phyloP scores from a whole-genome alignment of 1,284 basidiomycete genomes.

The Melampsora americana region DNA sequence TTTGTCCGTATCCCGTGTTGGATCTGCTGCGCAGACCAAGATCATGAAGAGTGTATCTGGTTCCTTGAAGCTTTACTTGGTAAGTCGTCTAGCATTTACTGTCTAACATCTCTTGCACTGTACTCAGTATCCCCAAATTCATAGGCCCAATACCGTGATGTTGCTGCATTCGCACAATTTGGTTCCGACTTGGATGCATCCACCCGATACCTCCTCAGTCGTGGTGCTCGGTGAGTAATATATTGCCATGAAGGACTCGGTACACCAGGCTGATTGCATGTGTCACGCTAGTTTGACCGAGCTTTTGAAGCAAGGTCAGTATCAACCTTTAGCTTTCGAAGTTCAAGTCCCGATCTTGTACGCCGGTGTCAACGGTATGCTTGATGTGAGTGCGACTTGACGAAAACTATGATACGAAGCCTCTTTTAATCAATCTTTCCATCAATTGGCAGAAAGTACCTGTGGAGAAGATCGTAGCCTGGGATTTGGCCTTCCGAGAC shows the following conservation, averaged over 20 bases:
- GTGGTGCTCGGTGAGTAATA: conserved; percentile 61
- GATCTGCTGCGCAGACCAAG: conserved; percentile 96
- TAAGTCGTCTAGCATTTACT: conserved; percentile 6
- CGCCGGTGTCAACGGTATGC: conserved; percentile 95
- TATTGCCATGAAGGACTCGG: conserved; percentile 33
- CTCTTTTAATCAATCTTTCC: conserved; percentile 58
- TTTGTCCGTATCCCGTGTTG: conserved; percentile 99
- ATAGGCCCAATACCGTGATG: conserved; percentile 91
- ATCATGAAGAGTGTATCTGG: conserved; percentile 99
- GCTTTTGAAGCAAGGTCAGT: conserved; percentile 98
- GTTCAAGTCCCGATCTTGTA: conserved; percentile 98
- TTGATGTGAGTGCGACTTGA: conserved; percentile 43
- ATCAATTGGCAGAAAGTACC: conserved; percentile 68
- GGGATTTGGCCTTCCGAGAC: conserved; percentile 85
- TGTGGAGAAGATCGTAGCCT: conserved; percentile 88
- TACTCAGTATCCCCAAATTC: neutral
- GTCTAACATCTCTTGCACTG: neutral
- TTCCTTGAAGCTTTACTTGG: conserved; percentile 98
- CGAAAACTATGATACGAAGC: neutral
- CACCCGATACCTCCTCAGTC: conserved; percentile 90
- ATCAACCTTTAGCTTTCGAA: conserved; percentile 82
- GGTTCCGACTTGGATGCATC: conserved; percentile 99
- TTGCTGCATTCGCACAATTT: conserved; percentile 98
- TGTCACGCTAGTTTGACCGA: conserved; percentile 82
- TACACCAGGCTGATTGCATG: neutral